Base-by-base conservation (phyloP, 1,284 basidiomycete genomes). In the Rhodotorula mucilaginosa region DNA sequence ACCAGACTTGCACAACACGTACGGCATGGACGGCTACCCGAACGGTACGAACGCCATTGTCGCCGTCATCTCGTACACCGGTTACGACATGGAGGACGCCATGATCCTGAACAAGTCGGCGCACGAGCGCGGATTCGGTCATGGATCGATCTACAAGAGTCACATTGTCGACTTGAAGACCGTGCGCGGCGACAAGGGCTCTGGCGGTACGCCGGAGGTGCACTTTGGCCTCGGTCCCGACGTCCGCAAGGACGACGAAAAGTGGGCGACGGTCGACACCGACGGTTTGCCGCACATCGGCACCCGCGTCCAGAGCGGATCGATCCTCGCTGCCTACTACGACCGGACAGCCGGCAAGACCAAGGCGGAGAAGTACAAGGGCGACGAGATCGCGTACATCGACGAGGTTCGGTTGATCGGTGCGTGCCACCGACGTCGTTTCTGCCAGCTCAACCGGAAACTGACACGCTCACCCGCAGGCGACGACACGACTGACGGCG, bases 31-130 rank as follows among this genome's bases (percentile, higher is more conserved):
- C 82, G 89, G 92, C 64, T 99, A 95, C 86, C 97, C 97, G 2
- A 99, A 97, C 80, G 97, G 96, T 23, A 97, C 92, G 58, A 99
- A 99, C 81, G 97, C 97, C 23, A 87, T 99, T 69, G 97, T 99
- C 65, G 97, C 97, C 31, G 97, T 99, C 80, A 98, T 99, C 77
- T 99, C 97, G 0, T 99, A 99, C 82, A 99, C 97, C 0, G 97
- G 97, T 10, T 99, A 99, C 83, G 97, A 99, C 81, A 99, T 99
- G 97, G 97, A 99, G 83, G 97, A 99, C 79, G 97, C 97, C 73
- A 99, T 99, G 97, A 99, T 99, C 77, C 84, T 99, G 65, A 99
- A 99, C 84, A 99, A 99, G 84, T 98, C 94, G 6, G 91, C 93
- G 5, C 94, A 99, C 81, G 97, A 99, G 83, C 90, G 97, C 58